Conservation (phyloP, 2,329 filamentous ascomycete genomes). For the Penicillium sclerotigenum region DNA sequence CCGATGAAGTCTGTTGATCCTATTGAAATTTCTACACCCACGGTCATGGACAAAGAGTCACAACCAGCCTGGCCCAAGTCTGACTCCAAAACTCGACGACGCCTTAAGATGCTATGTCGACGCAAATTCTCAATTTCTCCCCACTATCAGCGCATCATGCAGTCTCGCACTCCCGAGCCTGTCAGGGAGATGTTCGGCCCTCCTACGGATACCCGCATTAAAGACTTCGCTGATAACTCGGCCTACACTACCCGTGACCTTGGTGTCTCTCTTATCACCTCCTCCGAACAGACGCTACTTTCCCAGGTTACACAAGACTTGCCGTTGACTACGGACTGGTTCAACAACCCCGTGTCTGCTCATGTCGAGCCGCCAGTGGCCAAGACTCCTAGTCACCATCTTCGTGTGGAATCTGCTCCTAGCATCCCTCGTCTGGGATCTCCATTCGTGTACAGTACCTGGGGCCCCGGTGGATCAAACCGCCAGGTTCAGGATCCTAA, state of each 20-base stretch:
- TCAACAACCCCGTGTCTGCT: slow-evolving; percentile 34
- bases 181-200: slow-evolving; percentile 43
- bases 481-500: slow-evolving; percentile 32
- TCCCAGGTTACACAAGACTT: slow-evolving; percentile 33
- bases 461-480: slow-evolving; percentile 44
- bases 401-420: slow-evolving; percentile 16
- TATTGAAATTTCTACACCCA: slow-evolving; percentile 50
- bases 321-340: slow-evolving; percentile 33
- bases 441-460: slow-evolving; percentile 50
- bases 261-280: slow-evolving; percentile 44
- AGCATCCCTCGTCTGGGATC: slow-evolving; percentile 45
- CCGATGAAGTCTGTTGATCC: slow-evolving; percentile 26
- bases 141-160: slow-evolving; percentile 62
- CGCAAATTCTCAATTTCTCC: slow-evolving; percentile 60
- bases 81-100: slow-evolving; percentile 56
- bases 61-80: slow-evolving; percentile 54
- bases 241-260: slow-evolving; percentile 45
- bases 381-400: slow-evolving; percentile 11
- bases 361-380: background rate
- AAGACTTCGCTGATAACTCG: slow-evolving; percentile 23
- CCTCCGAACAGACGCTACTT: slow-evolving; percentile 39
- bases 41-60: slow-evolving; percentile 31
- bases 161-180: slow-evolving; percentile 60
- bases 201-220: slow-evolving; percentile 26
- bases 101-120: slow-evolving; percentile 59